Base-by-base conservation (phyloP, 116 monocot species). In the Posidonia oceanica region DNA sequence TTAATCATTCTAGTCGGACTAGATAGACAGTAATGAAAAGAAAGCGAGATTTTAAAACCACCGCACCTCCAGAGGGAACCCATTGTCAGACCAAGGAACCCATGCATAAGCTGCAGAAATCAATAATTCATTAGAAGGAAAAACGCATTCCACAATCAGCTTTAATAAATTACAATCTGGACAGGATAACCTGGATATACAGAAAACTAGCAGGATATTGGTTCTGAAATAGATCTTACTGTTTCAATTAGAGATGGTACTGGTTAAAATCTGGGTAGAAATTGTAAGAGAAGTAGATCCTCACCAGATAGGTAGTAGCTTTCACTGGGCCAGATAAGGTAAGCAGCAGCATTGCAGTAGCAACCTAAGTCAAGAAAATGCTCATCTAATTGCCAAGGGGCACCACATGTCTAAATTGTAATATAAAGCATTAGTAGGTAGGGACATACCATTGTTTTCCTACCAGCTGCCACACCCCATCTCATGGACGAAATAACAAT, bases 401-500 rank as follows among this genome's bases (percentile, higher is more conserved):
- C 4, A 54, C 39, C 3, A 21, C 21, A 37, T 7, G 48, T 0
- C 44, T 44, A 44, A 15, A 53, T 11, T 23, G 4, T 39, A 8
- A 0, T 55, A 14, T 61, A 40, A 39, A 5, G 8, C 0, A 29
- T 29, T 29, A 29, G 7, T 11, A 54, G 11, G 5, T 18, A 68
- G 40, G 23, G 5, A 51, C 60, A 72, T 38, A 94, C 94, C 91
- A 88, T 91, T 57, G 94, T 94, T 86, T 94, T 94, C 72, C 94
- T 87, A 52, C 91, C 94, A 77, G 94, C 94, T 61, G 79, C 74
- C 22, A 84, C 23, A 4, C 94, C 91, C 94, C 94, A 94, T 73
- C 94, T 87, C 82, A 94, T 83, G 53, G 91, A 91, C 61, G 94
- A 86, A 54, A 94, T 85, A 11, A 94, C 94, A 65, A 94, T 90